Conservation (phyloP, 2,329 filamentous ascomycete species). For the Cladosporium sp. region DNA sequence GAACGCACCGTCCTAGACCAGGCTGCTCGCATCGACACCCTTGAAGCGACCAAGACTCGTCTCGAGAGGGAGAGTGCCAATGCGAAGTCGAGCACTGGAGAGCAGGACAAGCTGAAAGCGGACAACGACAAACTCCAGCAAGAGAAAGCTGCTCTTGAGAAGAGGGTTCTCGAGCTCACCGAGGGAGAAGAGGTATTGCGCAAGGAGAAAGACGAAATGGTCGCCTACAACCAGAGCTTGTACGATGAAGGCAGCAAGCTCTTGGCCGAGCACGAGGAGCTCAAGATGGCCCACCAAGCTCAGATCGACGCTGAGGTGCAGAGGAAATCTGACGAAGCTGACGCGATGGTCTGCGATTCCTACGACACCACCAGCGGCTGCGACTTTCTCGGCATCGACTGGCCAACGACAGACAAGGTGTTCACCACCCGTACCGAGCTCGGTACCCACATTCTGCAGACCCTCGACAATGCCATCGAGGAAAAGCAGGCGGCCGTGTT, state of each 20-base stretch:
- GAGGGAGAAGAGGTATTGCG: no score
- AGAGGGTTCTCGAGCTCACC: no score
- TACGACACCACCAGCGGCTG: background rate
- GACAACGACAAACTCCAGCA: no score
- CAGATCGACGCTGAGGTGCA: no score
- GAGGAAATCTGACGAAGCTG: background rate
- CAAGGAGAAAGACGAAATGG: background rate
- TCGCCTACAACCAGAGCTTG: background rate
- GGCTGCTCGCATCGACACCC: background rate
- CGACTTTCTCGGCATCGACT: background rate
- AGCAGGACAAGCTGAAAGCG: no score
- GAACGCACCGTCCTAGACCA: background rate
- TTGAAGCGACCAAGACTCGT: background rate
- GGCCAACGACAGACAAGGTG: background rate
- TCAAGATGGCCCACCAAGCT: background rate
- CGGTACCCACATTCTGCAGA: background rate
- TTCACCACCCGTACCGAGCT: background rate
- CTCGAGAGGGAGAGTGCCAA: no score
- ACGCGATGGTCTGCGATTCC: background rate
- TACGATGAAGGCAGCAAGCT: background rate
- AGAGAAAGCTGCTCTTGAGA: no score
- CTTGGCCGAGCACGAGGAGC: background rate
- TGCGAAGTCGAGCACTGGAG: no score
- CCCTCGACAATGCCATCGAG: background rate
- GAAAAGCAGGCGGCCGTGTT: background rate